Conservation (phyloP, 2,329 filamentous ascomycete species). For the Exophiala lecanii-corni region DNA sequence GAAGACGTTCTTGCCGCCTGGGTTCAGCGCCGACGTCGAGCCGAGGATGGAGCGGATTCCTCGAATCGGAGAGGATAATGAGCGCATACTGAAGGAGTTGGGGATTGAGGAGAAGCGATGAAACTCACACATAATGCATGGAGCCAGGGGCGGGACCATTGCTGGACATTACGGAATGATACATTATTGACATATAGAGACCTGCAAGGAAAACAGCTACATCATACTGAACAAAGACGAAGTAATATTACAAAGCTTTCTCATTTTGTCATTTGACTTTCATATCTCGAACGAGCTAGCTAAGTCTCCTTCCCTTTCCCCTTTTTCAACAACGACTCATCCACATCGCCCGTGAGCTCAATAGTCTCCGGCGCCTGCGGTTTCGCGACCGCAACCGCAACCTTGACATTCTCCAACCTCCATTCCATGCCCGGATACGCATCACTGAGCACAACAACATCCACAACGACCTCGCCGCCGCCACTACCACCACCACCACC, state of each 20-base stretch:
- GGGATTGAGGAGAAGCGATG: slow-evolving; percentile 12
- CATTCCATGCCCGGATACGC: slow-evolving; percentile 75
- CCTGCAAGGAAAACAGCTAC: too few relatives aligned
- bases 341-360: slow-evolving; percentile 16
- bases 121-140: too few relatives aligned
- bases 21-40: slow-evolving; percentile 33
- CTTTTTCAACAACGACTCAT: slow-evolving; percentile 23
- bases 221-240: too few relatives aligned
- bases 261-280: too few relatives aligned
- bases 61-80: slow-evolving; percentile 48
- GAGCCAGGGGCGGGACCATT: too few relatives aligned
- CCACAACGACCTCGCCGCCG: slow-evolving; percentile 52
- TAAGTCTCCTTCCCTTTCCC: too few relatives aligned
- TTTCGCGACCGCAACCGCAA: slow-evolving; percentile 44
- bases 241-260: too few relatives aligned
- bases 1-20: slow-evolving; percentile 49
- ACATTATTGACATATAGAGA: too few relatives aligned
- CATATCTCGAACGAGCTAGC: too few relatives aligned
- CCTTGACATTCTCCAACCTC: slow-evolving; percentile 48
- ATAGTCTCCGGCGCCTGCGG: slow-evolving; percentile 20
- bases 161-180: too few relatives aligned
- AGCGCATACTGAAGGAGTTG: slow-evolving; percentile 44
- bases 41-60: slow-evolving; percentile 45
- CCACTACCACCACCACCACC: slow-evolving; percentile 16
- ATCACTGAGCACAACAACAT: slow-evolving; percentile 78